phyloP scores from a whole-genome alignment of 2,329 filamentous ascomycete genomes.

The Alternaria dauci region DNA sequence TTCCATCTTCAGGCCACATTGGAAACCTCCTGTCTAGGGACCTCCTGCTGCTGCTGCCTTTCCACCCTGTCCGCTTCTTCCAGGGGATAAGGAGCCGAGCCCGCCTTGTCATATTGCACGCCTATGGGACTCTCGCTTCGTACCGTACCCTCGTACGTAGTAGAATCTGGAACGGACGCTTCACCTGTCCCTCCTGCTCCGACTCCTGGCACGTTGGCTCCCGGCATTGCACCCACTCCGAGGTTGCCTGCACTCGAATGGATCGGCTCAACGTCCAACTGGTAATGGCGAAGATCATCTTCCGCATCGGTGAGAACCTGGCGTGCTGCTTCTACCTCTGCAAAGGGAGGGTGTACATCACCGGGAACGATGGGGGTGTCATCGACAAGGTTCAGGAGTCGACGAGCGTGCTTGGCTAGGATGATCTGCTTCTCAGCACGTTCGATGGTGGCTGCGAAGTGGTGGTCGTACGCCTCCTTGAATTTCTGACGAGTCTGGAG shows the following conservation, averaged over 20 bases:
- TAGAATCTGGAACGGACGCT: conserved; percentile 13
- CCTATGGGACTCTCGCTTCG: conserved; percentile 34
- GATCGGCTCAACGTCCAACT: conserved; percentile 64
- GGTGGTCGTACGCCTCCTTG: conserved; percentile 90
- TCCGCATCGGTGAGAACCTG: conserved; percentile 93
- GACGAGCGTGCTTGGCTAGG: conserved; percentile 86
- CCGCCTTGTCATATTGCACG: conserved; percentile 34
- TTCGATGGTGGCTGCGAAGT: conserved; percentile 91
- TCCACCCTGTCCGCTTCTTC: conserved; percentile 43
- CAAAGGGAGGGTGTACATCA: conserved; percentile 75
- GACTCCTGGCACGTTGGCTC: conserved; percentile 16
- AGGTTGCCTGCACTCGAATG: conserved; percentile 58
- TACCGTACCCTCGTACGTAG: conserved; percentile 13
- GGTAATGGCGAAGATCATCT: conserved; percentile 83
- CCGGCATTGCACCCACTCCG: conserved; percentile 58
- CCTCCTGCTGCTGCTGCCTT: conserved; percentile 19
- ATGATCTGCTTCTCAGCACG: conserved; percentile 97
- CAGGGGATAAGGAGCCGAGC: conserved; percentile 40
- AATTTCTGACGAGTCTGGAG: conserved; percentile 88
- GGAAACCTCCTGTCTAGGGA: conserved; percentile 15
- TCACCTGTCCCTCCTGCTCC: neutral
- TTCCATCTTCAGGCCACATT: conserved; percentile 16
- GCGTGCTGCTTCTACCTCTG: conserved; percentile 71
- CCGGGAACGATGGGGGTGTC: conserved; percentile 90
- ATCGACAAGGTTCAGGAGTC: conserved; percentile 84